phyloP scores from a whole-genome alignment of 345 rosid genomes.

The Hibiscus syriacus region DNA sequence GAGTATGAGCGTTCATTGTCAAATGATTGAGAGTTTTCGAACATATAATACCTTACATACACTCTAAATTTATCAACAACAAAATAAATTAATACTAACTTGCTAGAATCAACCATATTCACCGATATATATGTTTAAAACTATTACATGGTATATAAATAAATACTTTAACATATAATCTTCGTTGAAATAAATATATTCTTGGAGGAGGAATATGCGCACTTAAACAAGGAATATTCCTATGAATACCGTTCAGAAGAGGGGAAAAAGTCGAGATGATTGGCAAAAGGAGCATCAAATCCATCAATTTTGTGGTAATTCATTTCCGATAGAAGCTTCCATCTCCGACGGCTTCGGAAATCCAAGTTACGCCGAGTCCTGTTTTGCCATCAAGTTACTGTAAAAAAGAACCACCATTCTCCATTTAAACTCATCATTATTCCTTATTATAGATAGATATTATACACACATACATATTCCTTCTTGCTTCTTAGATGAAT shows the following conservation, averaged over 20 bases:
- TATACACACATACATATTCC: not conserved
- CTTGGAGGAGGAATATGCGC: not conserved
- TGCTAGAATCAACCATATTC: too few species aligned
- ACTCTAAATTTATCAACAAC: too few species aligned
- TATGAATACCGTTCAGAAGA: not conserved
- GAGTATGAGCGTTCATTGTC: too few species aligned
- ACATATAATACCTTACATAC: too few species aligned
- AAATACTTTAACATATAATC: not conserved
- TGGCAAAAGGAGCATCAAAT: not conserved
- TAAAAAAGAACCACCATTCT: not conserved
- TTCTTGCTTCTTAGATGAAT: not conserved
- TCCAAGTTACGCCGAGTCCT: conserved; percentile 78
- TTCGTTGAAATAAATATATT: not conserved
- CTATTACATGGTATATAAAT: too few species aligned
- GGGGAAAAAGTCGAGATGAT: not conserved
- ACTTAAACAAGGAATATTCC: not conserved
- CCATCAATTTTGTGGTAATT: not conserved
- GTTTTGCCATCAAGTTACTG: conserved; percentile 96
- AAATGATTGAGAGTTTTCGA: too few species aligned
- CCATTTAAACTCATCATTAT: not conserved
- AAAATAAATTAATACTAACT: too few species aligned
- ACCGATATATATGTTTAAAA: too few species aligned
- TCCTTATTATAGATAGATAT: not conserved
- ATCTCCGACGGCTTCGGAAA: conserved; percentile 37
- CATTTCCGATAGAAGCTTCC: conserved; percentile 24